A percentile compares a stretch with the other conserved stretches of the same genome.
phyloP scores from a whole-genome alignment of 2,329 filamentous ascomycete species.

The Kalmusia sp. region DNA sequence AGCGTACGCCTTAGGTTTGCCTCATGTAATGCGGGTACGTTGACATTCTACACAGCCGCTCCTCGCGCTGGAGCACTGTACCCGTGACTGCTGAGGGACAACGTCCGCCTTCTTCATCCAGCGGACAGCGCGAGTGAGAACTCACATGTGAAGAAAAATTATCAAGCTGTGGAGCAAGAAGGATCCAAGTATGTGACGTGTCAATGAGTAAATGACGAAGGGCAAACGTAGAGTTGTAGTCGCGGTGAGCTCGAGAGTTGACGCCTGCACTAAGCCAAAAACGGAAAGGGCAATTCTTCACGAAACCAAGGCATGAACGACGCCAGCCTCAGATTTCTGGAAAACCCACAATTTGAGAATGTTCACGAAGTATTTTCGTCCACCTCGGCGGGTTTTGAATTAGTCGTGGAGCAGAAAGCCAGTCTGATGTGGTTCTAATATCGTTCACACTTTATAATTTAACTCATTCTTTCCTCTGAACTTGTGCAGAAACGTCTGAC shows the following conservation, averaged over 20 bases:
- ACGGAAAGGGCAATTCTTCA: background rate
- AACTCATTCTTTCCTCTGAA: constrained; percentile 1
- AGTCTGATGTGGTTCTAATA: too few species aligned
- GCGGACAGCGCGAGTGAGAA: background rate
- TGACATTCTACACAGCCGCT: background rate
- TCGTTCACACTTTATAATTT: background rate
- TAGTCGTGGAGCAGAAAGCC: too few species aligned
- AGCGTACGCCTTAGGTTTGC: background rate
- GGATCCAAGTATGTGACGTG: too few species aligned
- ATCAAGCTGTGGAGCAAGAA: background rate
- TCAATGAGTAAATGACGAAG: too few species aligned
- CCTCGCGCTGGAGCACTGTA: background rate
- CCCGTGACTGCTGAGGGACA: background rate
- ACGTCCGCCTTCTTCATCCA: background rate
- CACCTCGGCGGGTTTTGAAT: too few species aligned
- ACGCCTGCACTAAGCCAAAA: background rate
- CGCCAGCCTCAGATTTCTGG: too few species aligned
- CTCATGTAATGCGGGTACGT: background rate
- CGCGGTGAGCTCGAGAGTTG: background rate
- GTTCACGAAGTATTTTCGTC: too few species aligned
- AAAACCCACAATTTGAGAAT: too few species aligned
- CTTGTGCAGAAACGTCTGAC: background rate
- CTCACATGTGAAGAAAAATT: background rate
- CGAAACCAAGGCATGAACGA: background rate
- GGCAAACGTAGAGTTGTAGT: too few species aligned